Evolutionary conservation across 2,329 filamentous ascomycete genomes (phyloP), one percentile per base, ranked within the genome.

Genomic region (Pseudocercospora fijiensis): DNA sequence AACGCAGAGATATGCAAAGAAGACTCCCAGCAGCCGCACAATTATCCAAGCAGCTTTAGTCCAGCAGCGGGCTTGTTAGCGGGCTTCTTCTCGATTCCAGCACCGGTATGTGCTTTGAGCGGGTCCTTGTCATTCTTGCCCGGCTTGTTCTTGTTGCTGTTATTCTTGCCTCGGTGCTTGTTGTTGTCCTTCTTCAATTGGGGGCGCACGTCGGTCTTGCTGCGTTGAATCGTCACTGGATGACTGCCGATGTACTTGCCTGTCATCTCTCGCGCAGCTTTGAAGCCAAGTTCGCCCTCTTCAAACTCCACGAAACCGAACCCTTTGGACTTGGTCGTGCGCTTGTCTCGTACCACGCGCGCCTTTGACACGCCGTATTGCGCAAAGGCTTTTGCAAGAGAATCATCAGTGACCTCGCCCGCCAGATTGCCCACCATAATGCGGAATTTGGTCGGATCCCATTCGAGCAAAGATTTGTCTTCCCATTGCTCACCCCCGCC

Each of bases 201-300:
- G 4, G 92, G 86, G 75, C 91, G 92, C 77, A 99, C 92, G 77
- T 98, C 93, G 5, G 94, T 96, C 70, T 89, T 96, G 69, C 91
- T 92, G 76, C 95, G 91, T 77, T 90, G 88, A 70, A 98, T 85
- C 26, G 75, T 73, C 45, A 77, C 91, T 0, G 95, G 95, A 77
- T 98, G 95, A 76, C 92, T 97, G 73, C 96, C 94, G 75, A 99
- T 98, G 79, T 99, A 99, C 80, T 99, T 98, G 71, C 93, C 93
- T 74, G 97, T 91, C 95, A 98, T 98, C 80, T 98, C 94, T 80
- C 95, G 92, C 72, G 92, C 94, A 1, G 95, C 94, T 73, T 91
- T 87, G 82, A 99, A 98, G 77, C 96, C 98, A 74, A 97, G 93
- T 76, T 99, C 95, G 28, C 92, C 91, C 75, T 97, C 91, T 72